phyloP scores from a whole-genome alignment of 73 alveolate genomes.

The Paramecium sonneborni region DNA sequence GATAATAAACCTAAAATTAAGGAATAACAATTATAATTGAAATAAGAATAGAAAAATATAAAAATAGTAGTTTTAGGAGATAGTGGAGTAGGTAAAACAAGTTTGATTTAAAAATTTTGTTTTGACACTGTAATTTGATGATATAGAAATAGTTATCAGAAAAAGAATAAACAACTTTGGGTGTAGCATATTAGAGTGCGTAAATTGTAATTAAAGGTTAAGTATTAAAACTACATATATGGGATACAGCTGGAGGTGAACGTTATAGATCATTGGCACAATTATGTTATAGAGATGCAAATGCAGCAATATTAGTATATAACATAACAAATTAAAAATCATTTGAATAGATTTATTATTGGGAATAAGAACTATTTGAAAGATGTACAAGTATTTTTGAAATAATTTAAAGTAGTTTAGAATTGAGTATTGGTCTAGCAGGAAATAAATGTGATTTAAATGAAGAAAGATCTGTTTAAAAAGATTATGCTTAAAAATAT shows the following conservation, averaged over 20 bases:
- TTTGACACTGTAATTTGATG: neutral
- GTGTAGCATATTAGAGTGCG: neutral
- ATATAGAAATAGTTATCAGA: neutral
- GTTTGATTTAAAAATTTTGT: neutral
- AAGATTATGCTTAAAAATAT: neutral
- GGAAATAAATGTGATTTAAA: neutral
- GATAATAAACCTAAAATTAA: neutral
- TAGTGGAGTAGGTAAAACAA: neutral
- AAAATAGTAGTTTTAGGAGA: slow-evolving; percentile 13
- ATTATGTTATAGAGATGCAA: slow-evolving; percentile 15
- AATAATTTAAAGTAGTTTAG: neutral
- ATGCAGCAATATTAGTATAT: neutral
- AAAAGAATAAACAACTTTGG: neutral
- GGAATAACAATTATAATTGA: neutral
- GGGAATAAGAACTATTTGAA: neutral
- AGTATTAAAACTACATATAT: neutral
- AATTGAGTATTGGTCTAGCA: neutral
- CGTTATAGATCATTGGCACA: neutral
- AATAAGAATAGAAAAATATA: neutral
- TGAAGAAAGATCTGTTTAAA: neutral
- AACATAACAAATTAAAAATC: neutral
- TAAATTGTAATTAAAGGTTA: neutral
- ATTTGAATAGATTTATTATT: neutral
- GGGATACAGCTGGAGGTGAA: slow-evolving; percentile 34
- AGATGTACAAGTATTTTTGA: neutral